phyloP scores from a whole-genome alignment of 2,329 filamentous ascomycete species.

The Ophiocordyceps sinensis region DNA sequence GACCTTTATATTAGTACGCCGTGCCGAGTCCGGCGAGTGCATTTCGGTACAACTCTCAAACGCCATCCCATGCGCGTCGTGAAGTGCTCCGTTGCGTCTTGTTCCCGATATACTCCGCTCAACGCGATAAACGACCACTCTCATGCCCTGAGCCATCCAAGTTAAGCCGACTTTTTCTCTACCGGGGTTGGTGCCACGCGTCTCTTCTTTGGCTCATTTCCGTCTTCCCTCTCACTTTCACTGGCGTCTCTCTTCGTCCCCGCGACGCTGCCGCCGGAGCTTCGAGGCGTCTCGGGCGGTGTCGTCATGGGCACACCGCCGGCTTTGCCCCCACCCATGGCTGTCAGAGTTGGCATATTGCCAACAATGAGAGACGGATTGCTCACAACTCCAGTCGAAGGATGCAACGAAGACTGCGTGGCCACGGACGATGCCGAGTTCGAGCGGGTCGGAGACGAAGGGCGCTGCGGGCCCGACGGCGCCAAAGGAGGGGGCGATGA shows the following conservation, averaged over 20 bases:
- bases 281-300: constrained; percentile 72
- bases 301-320: constrained; percentile 64
- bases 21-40: background rate
- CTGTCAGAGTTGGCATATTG: constrained; percentile 62
- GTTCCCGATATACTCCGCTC: background rate
- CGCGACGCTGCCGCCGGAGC: constrained; percentile 14
- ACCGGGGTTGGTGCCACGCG: constrained; percentile 56
- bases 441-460: constrained; percentile 69
- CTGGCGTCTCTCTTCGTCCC: constrained; percentile 43
- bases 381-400: constrained; percentile 42
- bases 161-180: constrained; percentile 10
- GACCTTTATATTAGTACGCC: background rate
- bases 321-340: constrained; percentile 51
- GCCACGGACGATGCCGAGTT: constrained; percentile 72
- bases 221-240: constrained; percentile 38
- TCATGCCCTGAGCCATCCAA: background rate
- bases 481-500: constrained; percentile 40
- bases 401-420: constrained; percentile 40
- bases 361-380: constrained; percentile 70
- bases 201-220: constrained; percentile 48
- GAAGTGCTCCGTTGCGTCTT: constrained; percentile 2
- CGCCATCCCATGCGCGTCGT: constrained; percentile 16
- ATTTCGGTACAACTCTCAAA: constrained; percentile 9
- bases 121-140: background rate
- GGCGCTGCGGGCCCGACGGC: constrained; percentile 47